Evolutionary conservation across 2,329 filamentous ascomycete species (phyloP), one percentile per base, ranked within the genome.

Genomic region (Fusarium citri): DNA sequence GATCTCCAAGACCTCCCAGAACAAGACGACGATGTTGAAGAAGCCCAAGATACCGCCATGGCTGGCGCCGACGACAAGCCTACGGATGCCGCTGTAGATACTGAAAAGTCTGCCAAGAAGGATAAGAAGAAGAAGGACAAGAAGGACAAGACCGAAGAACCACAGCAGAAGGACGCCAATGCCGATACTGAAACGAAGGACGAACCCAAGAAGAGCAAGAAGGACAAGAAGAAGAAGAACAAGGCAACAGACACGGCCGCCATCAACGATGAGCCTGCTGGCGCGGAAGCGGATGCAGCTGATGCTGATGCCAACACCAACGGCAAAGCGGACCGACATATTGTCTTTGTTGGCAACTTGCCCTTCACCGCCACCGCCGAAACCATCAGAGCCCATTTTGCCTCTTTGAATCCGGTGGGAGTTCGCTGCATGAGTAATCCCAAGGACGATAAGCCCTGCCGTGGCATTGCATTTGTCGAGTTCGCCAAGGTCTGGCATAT

Each of bases 391-490:
- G 84, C 87, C 61, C 94, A 98, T 83, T 98, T 98, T 79, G 86
- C 89, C 43, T 89, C 92, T 67, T 88, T 97, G 69, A 71, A 74
- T 22, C 80, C 80, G 25, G 58, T 77, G 18, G 77, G 79, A 26
- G 80, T 82, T 59, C 93, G 95, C 23, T 90, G 93, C 66, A 88
- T 93, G 49, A 92, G 90, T 55, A 87, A 92, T 74, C 89, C 89
- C 72, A 83, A 83, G 56, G 84, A 89, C 69, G 85, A 87, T 15
- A 84, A 83, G 57, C 73, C 89, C 70, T 91, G 88, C 76, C 91
- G 91, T 72, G 93, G 94, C 37, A 91, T 92, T 75, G 94, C 93
- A 8, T 97, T 98, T 80, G 85, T 98, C 73, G 95, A 98, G 80
- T 98, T 98, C 78, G 89, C 89, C 69, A 87, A 89, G 72, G 97